A percentile compares a stretch with the other conserved stretches of the same genome.
phyloP scores from a whole-genome alignment of 176 grass and related monocot species.

The Ampelocalamus luodianensis region DNA sequence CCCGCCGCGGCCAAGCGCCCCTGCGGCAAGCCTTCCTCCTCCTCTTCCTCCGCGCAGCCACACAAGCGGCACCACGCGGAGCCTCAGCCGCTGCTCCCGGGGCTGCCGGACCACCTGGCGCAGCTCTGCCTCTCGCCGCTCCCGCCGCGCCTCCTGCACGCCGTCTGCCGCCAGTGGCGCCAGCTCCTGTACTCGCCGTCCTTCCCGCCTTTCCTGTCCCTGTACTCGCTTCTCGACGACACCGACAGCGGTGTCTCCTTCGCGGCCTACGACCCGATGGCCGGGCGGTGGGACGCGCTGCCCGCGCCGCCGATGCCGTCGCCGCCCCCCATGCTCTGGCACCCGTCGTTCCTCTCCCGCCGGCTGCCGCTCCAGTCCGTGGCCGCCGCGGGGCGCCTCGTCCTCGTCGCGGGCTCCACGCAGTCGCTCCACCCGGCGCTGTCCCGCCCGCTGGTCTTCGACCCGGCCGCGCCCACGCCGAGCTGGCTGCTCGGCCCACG shows the following conservation, averaged over 20 bases:
- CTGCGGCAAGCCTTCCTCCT: background rate
- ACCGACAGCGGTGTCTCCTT: conserved; percentile 39
- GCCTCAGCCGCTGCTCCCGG: conserved; percentile 57
- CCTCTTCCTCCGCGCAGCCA: background rate
- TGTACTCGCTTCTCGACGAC: conserved; percentile 63
- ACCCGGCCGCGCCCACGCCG: conserved; percentile 38
- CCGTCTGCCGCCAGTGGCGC: conserved; percentile 75
- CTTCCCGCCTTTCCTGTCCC: conserved; percentile 60
- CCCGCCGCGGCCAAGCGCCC: conserved; percentile 41
- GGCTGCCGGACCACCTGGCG: conserved; percentile 82
- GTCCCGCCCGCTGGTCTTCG: conserved; percentile 65
- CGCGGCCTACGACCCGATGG: conserved; percentile 60
- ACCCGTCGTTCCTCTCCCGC: conserved; percentile 77
- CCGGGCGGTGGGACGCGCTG: conserved; percentile 42
- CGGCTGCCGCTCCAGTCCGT: conserved; percentile 73
- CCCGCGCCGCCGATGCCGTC: conserved; percentile 60
- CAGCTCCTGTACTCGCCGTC: conserved; percentile 64
- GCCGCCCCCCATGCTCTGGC: conserved; percentile 52
- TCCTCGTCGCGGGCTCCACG: conserved; percentile 67
- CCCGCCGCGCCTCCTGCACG: conserved; percentile 55
- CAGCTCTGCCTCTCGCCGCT: conserved; percentile 66
- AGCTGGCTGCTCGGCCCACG: conserved; percentile 60
- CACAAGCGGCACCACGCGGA: conserved; percentile 32
- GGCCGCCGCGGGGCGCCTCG: conserved; percentile 42
- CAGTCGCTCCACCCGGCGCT: conserved; percentile 66